phyloP scores from a whole-genome alignment of 768 basidiomycete species.

The Hypholoma fasciculare region DNA sequence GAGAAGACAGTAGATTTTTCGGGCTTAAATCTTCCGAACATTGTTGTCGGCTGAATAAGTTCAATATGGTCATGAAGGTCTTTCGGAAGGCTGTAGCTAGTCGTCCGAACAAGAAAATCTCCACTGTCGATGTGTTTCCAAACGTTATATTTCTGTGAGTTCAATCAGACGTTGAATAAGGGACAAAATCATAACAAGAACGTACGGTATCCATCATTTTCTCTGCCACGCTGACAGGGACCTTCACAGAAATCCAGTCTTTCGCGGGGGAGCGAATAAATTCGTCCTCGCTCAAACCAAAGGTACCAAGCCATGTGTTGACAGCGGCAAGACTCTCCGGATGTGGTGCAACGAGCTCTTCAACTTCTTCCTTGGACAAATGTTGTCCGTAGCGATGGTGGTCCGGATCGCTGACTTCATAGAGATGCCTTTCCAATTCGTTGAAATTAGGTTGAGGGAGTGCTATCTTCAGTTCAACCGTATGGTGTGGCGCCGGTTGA shows the following conservation, averaged over 20 bases:
- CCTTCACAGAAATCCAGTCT: slow-evolving; percentile 65
- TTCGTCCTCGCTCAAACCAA: slow-evolving; percentile 51
- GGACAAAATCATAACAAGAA: slow-evolving; percentile 1
- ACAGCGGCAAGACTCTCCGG: slow-evolving; percentile 52
- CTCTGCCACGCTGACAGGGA: slow-evolving; percentile 63
- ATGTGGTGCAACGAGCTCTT: slow-evolving; percentile 59
- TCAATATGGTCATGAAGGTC: slow-evolving; percentile 61
- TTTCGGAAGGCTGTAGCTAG: slow-evolving; percentile 64
- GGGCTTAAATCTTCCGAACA: slow-evolving; percentile 41
- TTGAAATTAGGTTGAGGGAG: slow-evolving; percentile 54
- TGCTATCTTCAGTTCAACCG: slow-evolving; percentile 55
- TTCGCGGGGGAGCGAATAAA: slow-evolving; percentile 59
- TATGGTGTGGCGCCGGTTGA: slow-evolving; percentile 42
- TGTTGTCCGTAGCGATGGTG: slow-evolving; percentile 56
- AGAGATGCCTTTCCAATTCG: slow-evolving; percentile 49
- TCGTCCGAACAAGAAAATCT: slow-evolving; percentile 63
- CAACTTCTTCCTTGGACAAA: slow-evolving; percentile 66
- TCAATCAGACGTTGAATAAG: not conserved
- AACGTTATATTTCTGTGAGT: slow-evolving; percentile 55
- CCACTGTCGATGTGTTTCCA: slow-evolving; percentile 58
- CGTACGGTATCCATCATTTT: slow-evolving; percentile 71
- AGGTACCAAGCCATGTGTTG: slow-evolving; percentile 58
- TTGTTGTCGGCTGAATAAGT: slow-evolving; percentile 71
- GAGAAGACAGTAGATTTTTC: slow-evolving; percentile 33
- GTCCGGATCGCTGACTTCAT: slow-evolving; percentile 57